These are phyloP conservation scores for Barnettozyma botsteinii DNA, from an alignment of 805 yeast species.

Conservation along the genomic window DNA sequence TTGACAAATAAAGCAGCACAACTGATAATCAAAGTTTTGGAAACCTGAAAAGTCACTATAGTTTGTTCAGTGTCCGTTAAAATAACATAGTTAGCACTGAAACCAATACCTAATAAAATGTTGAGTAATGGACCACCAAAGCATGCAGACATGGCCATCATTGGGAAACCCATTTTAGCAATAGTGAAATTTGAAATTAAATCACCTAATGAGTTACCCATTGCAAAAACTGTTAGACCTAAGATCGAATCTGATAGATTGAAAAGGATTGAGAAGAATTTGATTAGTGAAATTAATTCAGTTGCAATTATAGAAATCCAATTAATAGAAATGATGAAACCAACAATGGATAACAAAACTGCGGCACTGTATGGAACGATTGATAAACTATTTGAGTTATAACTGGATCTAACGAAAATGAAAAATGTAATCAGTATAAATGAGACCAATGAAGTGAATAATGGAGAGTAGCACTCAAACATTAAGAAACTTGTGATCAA, in stretches of 20 bases:
- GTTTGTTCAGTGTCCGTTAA: slow-evolving; percentile 11
- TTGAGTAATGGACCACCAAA: slow-evolving; percentile 90
- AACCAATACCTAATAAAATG: slow-evolving; percentile 72
- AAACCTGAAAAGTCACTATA: slow-evolving; percentile 32
- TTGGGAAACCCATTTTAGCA: slow-evolving; percentile 79
- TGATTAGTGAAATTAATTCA: slow-evolving; percentile 56
- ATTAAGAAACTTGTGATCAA: slow-evolving; percentile 13
- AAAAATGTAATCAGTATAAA: slow-evolving; percentile 7
- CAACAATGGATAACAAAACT: slow-evolving; percentile 35
- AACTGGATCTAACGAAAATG: slow-evolving; percentile 4
- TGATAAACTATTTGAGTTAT: neutral
- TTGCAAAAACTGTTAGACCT: slow-evolving; percentile 86
- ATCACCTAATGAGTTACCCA: slow-evolving; percentile 93
- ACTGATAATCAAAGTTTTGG: slow-evolving; percentile 33
- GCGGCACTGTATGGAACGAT: neutral
- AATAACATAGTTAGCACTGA: slow-evolving; percentile 52
- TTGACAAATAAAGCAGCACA: slow-evolving; percentile 36
- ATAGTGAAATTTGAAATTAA: slow-evolving; percentile 77
- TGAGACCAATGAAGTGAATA: neutral
- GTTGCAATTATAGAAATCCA: slow-evolving; percentile 55
- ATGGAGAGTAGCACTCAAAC: slow-evolving; percentile 2
- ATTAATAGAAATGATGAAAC: slow-evolving; percentile 61
- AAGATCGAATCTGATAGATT: slow-evolving; percentile 70
- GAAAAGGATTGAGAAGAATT: slow-evolving; percentile 53
- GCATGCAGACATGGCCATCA: slow-evolving; percentile 92